phyloP scores from a whole-genome alignment of 768 basidiomycete genomes.

The Boletus vinaceobasis region DNA sequence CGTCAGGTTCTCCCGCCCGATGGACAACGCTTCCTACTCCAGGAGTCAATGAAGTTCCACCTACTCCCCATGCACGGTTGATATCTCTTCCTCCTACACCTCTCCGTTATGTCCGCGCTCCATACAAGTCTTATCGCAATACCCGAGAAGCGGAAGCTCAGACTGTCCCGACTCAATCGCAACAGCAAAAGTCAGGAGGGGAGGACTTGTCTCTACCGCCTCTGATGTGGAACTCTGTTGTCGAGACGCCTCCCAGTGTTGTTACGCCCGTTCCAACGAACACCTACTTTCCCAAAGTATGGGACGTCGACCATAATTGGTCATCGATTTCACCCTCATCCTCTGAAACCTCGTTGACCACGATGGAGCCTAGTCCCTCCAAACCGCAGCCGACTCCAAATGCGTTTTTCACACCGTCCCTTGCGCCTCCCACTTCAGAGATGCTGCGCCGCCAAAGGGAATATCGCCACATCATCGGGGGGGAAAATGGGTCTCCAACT shows the following conservation, averaged over 20 bases:
- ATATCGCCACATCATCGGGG: constrained; percentile 59
- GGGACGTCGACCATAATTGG: constrained; percentile 59
- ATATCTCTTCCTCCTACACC: constrained; percentile 47
- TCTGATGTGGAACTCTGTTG: constrained; percentile 75
- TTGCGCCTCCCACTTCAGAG: constrained; percentile 61
- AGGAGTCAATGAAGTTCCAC: constrained; percentile 56
- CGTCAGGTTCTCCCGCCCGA: constrained; percentile 33
- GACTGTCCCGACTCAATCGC: constrained; percentile 18
- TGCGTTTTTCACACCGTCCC: constrained; percentile 60
- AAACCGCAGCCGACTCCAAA: constrained; percentile 18
- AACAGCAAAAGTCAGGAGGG: constrained; percentile 15
- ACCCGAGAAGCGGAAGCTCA: constrained; percentile 22
- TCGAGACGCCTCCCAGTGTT: constrained; percentile 73
- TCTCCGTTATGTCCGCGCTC: constrained; percentile 18
- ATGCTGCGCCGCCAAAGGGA: constrained; percentile 67
- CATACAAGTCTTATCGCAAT: constrained; percentile 12
- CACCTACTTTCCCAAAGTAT: constrained; percentile 80
- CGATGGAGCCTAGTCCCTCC: constrained; percentile 15
- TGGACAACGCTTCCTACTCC: constrained; percentile 61
- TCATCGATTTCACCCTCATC: constrained; percentile 37
- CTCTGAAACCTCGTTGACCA: constrained; percentile 24
- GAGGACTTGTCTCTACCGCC: constrained; percentile 61
- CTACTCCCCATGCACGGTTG: constrained; percentile 51
- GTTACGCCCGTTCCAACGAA: constrained; percentile 58
- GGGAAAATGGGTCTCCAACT: constrained; percentile 42